Conservation (phyloP, 768 basidiomycete species). For the Austroboletus eburneus region DNA sequence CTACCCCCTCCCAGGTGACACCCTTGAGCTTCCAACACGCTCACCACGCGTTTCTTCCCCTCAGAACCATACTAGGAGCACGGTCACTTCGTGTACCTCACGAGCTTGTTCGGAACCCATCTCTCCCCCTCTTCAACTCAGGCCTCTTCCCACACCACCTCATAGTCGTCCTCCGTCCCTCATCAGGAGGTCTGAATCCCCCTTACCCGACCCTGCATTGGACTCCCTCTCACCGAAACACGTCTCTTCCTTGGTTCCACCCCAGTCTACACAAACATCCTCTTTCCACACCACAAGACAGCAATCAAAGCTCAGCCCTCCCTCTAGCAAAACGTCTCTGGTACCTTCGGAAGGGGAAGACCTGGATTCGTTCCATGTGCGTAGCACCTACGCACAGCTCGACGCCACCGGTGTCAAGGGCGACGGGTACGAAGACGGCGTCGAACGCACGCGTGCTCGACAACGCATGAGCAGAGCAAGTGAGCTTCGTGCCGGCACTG, state of each 20-base stretch:
- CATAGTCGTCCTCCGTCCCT: conserved; percentile 27
- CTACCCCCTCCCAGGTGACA: conserved; percentile 9
- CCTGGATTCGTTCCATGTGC: conserved; percentile 75
- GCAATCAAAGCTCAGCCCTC: conserved; percentile 30
- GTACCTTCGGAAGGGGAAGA: conserved; percentile 79
- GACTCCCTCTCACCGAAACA: conserved; percentile 16
- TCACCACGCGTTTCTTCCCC: conserved; percentile 19
- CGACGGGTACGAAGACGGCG: conserved; percentile 91
- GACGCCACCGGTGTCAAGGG: conserved; percentile 88
- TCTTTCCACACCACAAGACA: conserved; percentile 23
- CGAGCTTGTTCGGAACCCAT: conserved; percentile 15
- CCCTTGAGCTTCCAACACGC: conserved; percentile 25
- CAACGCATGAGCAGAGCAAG: conserved; percentile 51
- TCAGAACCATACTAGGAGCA: conserved; percentile 21
- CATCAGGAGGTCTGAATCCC: conserved; percentile 22
- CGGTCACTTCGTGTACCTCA: conserved; percentile 27
- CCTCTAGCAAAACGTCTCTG: conserved; percentile 55
- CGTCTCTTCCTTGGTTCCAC: conserved; percentile 18
- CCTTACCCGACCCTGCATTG: conserved; percentile 18
- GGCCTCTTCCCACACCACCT: conserved; percentile 25
- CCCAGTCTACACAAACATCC: conserved; percentile 36
- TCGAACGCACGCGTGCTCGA: conserved; percentile 86
- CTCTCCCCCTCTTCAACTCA: conserved; percentile 14
- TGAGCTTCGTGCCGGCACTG: conserved; percentile 54
- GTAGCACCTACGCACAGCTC: conserved; percentile 86